phyloP scores from a whole-genome alignment of 2,329 filamentous ascomycete genomes.

The Penicillium sp. region DNA sequence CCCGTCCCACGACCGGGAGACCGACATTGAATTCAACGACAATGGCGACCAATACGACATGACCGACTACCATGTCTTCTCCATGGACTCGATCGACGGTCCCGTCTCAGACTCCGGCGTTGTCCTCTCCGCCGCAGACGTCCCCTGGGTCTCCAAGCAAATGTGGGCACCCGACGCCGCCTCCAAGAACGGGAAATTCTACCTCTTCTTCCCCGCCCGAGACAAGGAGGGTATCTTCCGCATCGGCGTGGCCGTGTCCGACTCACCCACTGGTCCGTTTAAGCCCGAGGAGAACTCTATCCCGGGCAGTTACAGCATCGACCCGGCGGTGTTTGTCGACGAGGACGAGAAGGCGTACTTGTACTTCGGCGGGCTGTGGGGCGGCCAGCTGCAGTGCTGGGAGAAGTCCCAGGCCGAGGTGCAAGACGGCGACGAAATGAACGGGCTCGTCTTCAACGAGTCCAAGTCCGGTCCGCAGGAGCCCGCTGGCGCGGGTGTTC shows the following conservation, averaged over 20 bases:
- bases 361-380: conserved; percentile 81
- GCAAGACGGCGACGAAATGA: conserved; percentile 34
- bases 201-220: conserved; percentile 75
- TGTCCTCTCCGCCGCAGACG: conserved; percentile 63
- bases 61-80: conserved; percentile 81
- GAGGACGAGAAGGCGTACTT: conserved; percentile 65
- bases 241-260: conserved; percentile 69
- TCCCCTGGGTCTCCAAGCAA: conserved; percentile 78
- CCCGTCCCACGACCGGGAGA: conserved; percentile 77
- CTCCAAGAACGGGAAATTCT: conserved; percentile 68
- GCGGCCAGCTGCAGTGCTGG: conserved; percentile 79
- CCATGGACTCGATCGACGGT: conserved; percentile 56
- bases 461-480: conserved; percentile 60
- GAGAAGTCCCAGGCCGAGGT: conserved; percentile 40
- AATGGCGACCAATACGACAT: conserved; percentile 86
- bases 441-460: conserved; percentile 56
- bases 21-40: conserved; percentile 74
- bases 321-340: conserved; percentile 75
- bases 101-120: conserved; percentile 72
- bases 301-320: conserved; percentile 71
- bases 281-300: conserved; percentile 65
- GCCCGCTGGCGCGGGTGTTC: conserved; percentile 56
- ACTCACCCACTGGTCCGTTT: conserved; percentile 70
- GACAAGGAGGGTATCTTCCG: conserved; percentile 71
- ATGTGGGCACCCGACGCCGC: conserved; percentile 81